Conservation (phyloP, 495 filamentous ascomycete genomes). For the Penicillium subrubescens region DNA sequence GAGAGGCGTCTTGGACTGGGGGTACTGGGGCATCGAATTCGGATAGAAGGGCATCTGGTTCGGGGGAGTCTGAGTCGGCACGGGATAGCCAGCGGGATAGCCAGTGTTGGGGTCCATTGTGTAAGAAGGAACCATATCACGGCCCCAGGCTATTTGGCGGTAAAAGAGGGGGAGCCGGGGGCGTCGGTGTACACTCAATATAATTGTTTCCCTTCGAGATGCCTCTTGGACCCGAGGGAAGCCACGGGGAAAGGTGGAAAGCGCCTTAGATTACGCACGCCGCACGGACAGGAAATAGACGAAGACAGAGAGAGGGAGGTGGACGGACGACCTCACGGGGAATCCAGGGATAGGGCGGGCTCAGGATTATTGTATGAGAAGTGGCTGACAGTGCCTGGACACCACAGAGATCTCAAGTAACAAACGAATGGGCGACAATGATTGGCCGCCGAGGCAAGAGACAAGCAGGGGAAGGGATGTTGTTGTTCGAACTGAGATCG, state of each 20-base stretch:
- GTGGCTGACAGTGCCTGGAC: conserved; percentile 11
- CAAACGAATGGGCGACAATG: conserved; percentile 11
- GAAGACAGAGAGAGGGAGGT: neutral
- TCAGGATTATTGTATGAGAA: neutral
- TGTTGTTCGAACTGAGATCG: conserved; percentile 18
- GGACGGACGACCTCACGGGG: conserved; percentile 13
- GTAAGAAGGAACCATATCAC: conserved; percentile 24
- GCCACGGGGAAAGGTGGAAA: conserved; percentile 5
- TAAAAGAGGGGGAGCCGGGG: conserved; percentile 14
- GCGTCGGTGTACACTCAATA: conserved; percentile 15
- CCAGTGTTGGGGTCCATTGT: conserved; percentile 50
- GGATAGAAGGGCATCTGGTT: conserved; percentile 46
- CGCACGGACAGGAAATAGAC: conserved; percentile 24
- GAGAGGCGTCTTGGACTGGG: conserved; percentile 38
- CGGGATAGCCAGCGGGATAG: conserved; percentile 45
- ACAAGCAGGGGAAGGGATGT: conserved; percentile 16
- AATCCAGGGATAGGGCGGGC: conserved; percentile 32
- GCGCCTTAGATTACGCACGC: conserved; percentile 23
- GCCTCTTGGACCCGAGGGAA: conserved; percentile 15
- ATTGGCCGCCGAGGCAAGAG: conserved; percentile 25
- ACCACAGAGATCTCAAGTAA: conserved; percentile 14
- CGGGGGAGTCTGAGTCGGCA: conserved; percentile 41
- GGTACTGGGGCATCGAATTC: conserved; percentile 42
- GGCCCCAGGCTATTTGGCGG: conserved; percentile 9
- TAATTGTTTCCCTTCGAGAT: conserved; percentile 15